phyloP scores from a whole-genome alignment of 169 alveolate species.

The Cryptosporidium canis region DNA sequence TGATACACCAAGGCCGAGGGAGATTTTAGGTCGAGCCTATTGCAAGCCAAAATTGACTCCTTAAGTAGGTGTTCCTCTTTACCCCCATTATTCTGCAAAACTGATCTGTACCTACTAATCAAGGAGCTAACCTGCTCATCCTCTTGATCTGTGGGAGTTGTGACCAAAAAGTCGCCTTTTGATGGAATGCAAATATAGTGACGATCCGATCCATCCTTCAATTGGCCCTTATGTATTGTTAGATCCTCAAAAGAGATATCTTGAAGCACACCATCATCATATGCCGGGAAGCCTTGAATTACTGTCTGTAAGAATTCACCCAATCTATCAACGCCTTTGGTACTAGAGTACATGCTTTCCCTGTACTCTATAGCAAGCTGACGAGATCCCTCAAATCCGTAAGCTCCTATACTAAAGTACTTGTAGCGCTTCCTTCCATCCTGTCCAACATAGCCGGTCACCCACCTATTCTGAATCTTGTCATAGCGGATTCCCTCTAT shows the following conservation, averaged over 20 bases:
- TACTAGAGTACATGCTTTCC: slow-evolving; percentile 53
- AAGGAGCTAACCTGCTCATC: slow-evolving; percentile 7
- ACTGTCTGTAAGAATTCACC: slow-evolving; percentile 58
- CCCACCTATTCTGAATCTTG: slow-evolving; percentile 70
- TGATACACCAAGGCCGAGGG: background rate
- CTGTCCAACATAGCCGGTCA: slow-evolving; percentile 55
- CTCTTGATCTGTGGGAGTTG: slow-evolving; percentile 47
- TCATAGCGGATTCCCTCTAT: slow-evolving; percentile 69
- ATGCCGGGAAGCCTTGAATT: slow-evolving; percentile 66
- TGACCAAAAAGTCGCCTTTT: slow-evolving; percentile 62
- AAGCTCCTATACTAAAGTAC: slow-evolving; percentile 71
- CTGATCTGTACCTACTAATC: slow-evolving; percentile 9
- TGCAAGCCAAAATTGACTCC: slow-evolving; percentile 27
- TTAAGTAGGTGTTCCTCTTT: background rate
- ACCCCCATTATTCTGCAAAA: slow-evolving; percentile 33
- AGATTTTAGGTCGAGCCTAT: background rate
- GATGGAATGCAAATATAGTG: slow-evolving; percentile 52
- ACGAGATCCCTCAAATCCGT: slow-evolving; percentile 70
- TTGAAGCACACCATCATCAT: slow-evolving; percentile 57
- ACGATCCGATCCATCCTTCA: slow-evolving; percentile 54
- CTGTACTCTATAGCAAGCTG: slow-evolving; percentile 70
- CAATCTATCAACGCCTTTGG: slow-evolving; percentile 47
- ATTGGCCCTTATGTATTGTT: slow-evolving; percentile 45
- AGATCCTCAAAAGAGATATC: slow-evolving; percentile 54
- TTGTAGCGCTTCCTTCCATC: slow-evolving; percentile 72